These are phyloP conservation scores for Linnemannia hyalina DNA, from an alignment of 192 early-diverging fungal genomes.

Conservation along the genomic window DNA sequence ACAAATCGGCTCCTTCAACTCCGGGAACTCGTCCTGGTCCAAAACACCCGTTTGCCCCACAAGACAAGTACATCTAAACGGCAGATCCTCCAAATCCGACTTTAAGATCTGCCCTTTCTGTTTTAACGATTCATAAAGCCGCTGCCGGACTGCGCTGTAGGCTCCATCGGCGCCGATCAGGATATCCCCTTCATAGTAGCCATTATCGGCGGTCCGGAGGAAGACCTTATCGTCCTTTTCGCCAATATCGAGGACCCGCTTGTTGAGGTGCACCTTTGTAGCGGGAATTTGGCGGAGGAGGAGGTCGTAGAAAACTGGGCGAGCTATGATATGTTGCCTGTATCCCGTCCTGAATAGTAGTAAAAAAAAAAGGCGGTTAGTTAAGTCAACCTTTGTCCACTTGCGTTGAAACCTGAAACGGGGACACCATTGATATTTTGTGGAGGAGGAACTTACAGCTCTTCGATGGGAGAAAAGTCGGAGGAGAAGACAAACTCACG, in stretches of 20 bases:
- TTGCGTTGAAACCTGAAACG: background rate
- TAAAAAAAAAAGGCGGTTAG: background rate
- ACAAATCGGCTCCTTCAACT: conserved; percentile 1
- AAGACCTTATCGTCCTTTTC: conserved; percentile 26
- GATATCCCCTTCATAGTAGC: conserved; percentile 21
- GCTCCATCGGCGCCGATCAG: conserved; percentile 54
- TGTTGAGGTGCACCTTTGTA: conserved; percentile 19
- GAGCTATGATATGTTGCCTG: background rate
- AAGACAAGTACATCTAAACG: conserved; percentile 7
- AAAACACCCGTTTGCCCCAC: conserved; percentile 15
- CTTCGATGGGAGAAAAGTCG: background rate
- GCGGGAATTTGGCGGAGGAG: background rate
- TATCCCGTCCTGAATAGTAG: conserved; percentile 8
- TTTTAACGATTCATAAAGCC: conserved; percentile 2
- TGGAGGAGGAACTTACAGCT: background rate
- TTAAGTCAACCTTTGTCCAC: too few species aligned
- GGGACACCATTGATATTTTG: too few species aligned
- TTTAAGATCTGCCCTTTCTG: background rate
- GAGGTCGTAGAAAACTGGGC: conserved; percentile 20
- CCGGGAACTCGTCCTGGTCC: conserved; percentile 8
- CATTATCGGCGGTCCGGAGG: conserved; percentile 23
- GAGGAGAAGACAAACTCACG: background rate
- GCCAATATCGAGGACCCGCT: conserved; percentile 16
- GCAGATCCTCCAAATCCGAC: background rate
- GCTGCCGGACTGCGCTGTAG: conserved; percentile 28